Base-by-base conservation (phyloP, 352 stramenopile genomes). In the Plasmopara viticola region DNA sequence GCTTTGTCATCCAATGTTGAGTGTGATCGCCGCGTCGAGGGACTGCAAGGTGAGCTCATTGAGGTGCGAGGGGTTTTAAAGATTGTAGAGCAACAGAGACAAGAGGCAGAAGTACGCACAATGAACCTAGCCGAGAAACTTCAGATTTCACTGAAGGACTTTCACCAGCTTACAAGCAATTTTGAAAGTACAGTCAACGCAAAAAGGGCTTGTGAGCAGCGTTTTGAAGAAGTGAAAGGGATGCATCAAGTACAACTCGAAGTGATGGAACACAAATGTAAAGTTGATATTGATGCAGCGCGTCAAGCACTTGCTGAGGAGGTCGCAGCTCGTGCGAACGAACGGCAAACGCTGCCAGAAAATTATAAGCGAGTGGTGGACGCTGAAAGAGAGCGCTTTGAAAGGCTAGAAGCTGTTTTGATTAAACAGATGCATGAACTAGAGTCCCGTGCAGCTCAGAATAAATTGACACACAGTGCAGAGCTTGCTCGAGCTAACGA, bases 131-230 rank as follows among this genome's bases (percentile, higher is more conserved):
- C 78, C 2, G 79, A 87, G 39, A 77, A 76, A 52, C 68, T 90
- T 40, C 79, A 90, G 51, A 38, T 55, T 34, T 72, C 75, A 45
- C 68, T 93, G 8, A 62, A 58, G 28, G 78, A 90, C 64, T 78
- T 89, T 39, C 78, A 90, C 48, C 64, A 71, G 30, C 69, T 87
- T 30, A 90, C 72, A 25, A 59, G 79, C 41, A 80, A 74, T 43
- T 78, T 84, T 34, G 78, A 88, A 50, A 54, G 62, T 0, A 69
- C 78, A 6, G 74, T 89, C 6, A 61, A 66, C 28, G 60, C 58
- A 5, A 70, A 75, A 20, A 20, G 86, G 4, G 57, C 39, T 0
- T 78, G 68, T 6, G 80, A 93, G 39, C 65, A 80, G 28, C 64
- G 70, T 18, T 62, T 68, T 7, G 70, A 86, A 40, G 68, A 82